These are phyloP conservation scores for Termitomyces sp. DNA, from an alignment of 768 basidiomycete species.

Conservation along the genomic window DNA sequence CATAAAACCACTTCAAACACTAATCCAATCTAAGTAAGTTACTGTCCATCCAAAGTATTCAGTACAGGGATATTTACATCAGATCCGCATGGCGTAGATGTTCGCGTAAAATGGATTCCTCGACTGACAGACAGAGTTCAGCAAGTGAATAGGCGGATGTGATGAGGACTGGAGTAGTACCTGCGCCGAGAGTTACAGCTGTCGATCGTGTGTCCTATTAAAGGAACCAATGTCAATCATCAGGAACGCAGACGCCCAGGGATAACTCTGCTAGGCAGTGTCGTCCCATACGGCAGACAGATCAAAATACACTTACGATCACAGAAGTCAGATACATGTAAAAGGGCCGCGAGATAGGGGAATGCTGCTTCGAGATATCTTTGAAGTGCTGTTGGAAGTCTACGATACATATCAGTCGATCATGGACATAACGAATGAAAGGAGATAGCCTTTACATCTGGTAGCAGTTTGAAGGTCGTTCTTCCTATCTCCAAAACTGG, in stretches of 20 bases:
- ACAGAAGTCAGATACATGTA: constrained; percentile 76
- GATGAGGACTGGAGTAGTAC: constrained; percentile 26
- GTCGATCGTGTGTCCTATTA: constrained; percentile 71
- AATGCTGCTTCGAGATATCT: constrained; percentile 61
- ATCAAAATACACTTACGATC: constrained; percentile 48
- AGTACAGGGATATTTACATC: constrained; percentile 37
- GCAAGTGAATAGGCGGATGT: constrained; percentile 1
- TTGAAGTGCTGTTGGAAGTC: constrained; percentile 82
- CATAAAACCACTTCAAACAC: background rate
- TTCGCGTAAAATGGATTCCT: constrained; percentile 68
- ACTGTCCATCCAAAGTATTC: background rate
- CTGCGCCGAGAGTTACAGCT: constrained; percentile 64
- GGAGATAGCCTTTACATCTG: constrained; percentile 42
- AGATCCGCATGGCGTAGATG: constrained; percentile 70
- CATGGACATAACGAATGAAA: background rate
- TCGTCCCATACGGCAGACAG: background rate
- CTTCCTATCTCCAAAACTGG: constrained; percentile 68
- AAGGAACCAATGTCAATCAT: constrained; percentile 7
- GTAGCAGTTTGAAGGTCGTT: constrained; percentile 70
- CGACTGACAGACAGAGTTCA: constrained; percentile 36
- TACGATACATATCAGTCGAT: constrained; percentile 22
- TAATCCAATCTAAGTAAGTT: constrained; percentile 5
- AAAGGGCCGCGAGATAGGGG: constrained; percentile 63
- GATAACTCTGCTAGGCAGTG: constrained; percentile 8
- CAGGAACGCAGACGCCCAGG: background rate